Base-by-base conservation (phyloP, 129 eudicot genomes). In the Scalesia atractyloides region DNA sequence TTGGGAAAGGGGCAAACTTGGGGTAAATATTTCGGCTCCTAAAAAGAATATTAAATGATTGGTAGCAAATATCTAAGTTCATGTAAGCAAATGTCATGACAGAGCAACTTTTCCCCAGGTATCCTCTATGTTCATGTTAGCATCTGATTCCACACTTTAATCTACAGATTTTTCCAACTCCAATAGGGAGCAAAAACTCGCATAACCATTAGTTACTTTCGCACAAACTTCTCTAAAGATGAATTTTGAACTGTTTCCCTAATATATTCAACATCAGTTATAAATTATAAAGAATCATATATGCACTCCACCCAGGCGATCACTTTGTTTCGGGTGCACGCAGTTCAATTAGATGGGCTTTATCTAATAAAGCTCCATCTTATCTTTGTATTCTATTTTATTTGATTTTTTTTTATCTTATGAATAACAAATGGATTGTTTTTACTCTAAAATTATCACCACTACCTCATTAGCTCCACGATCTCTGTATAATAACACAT, bases 1-100 rank as follows among this genome's bases (percentile, higher is more conserved):
- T 69, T 51, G 62, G 37, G 36, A 36, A 19, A 36, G 51, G 22
- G 51, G 50, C 64, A 69, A 69, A 53, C 14, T 69, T 52, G 61
- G 30, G 59, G 47, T 3, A 68, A 24, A 17, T 24, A 39, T 5
- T 36, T 24, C 12, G 16, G 24, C 37, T 58, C 64, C 4, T 24
- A 24, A 57, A 53, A 18, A 22, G n/a, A 22, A 57, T 22, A 11
- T 10, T 20, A 58, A 22, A 58, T 24, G 37, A 58, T 14, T 24
- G 37, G 37, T 22, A 9, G 37, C n/a, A 54, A 18, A 24, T 56
- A 58, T 24, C 37, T 5, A 58, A 58, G 64, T 58, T 20, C 39
- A 58, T 24, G 62, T 56, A 3, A 56, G 33, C 62, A 57, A 30
- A 59, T 26, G 19, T 59, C 65, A 59, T 26, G 13, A 26, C 41